Base-by-base conservation (phyloP, 306 rosid genomes). In the Arachis hypogaea region DNA sequence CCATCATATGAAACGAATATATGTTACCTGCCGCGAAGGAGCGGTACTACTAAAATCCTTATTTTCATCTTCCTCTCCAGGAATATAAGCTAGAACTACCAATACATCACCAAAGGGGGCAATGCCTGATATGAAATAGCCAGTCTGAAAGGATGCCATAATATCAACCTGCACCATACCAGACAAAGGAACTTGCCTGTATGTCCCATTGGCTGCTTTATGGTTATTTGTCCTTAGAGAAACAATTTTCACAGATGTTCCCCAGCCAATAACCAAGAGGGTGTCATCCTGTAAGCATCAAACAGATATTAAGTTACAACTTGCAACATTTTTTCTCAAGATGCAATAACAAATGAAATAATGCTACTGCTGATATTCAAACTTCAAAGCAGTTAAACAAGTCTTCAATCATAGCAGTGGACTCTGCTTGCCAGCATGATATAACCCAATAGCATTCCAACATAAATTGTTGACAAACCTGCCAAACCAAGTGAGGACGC, bases 401-500 rank as follows among this genome's bases (percentile, higher is more conserved):
- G 58, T 63, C 55, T 79, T 73, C 64, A 80, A 69, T 40, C 49
- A 50, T 63, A 68, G 77, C 75, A 77, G 43, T 38, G 22, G 66
- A 54, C 30, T 54, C 68, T 54, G 57, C 67, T 77, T 63, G 73
- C 69, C 75, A 47, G 57, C 40, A 50, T 59, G 71, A 47, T 69
- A 75, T 29, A 72, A 41, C 55, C 77, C 71, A 68, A 74, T 66
- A 63, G 51, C 58, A 63, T 58, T 65, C 57, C 74, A 30, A 7
- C 42, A 59, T 59, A 54, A 65, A 76, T 69, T 66, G 82, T 61
- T 67, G 69, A 86, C 97, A 72, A 80, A 94, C 99, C 97, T 92
- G 98, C 99, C 99, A 94, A 80, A 90, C 96, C 81, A 94, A 80
- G 80, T 94, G 98, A 80, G 99, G 99, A 73, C 83, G 86, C 87